These are phyloP conservation scores for Penicillium bialowiezense DNA, from an alignment of 495 filamentous ascomycete genomes.

Conservation along the genomic window DNA sequence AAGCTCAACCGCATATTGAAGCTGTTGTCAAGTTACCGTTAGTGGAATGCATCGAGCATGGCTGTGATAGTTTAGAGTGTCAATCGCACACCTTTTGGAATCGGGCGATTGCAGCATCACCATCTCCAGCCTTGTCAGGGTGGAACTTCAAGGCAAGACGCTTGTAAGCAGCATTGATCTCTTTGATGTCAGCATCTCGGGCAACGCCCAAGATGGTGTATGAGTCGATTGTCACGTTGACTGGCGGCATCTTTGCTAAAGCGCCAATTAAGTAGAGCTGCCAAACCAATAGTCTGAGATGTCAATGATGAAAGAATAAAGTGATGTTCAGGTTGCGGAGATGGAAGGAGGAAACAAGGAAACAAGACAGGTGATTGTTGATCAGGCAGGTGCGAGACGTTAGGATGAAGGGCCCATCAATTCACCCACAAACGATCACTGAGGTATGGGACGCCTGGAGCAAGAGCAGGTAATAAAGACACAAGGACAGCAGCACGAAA, in stretches of 20 bases:
- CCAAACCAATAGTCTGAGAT: no score
- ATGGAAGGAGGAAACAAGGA: no score
- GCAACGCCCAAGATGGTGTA: slow-evolving; percentile 39
- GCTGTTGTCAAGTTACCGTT: slow-evolving; percentile 18
- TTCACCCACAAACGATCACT: no score
- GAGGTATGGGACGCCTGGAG: no score
- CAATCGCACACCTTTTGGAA: slow-evolving; percentile 37
- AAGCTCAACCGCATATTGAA: slow-evolving; percentile 36
- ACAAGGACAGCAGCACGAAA: no score
- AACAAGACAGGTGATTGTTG: no score
- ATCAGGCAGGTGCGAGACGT: no score
- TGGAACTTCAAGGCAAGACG: slow-evolving; percentile 54
- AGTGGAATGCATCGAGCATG: background rate
- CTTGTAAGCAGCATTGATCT: slow-evolving; percentile 46
- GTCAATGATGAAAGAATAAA: no score
- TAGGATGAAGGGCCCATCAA: no score
- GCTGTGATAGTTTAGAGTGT: no score
- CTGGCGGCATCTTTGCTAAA: slow-evolving; percentile 6
- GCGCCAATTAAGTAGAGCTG: background rate
- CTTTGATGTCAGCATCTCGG: slow-evolving; percentile 28
- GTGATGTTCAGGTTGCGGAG: no score
- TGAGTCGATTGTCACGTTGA: slow-evolving; percentile 16
- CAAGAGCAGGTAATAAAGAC: no score
- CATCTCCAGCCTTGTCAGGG: slow-evolving; percentile 57
- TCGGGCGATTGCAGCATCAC: slow-evolving; percentile 34